Evolutionary conservation across 1,284 basidiomycete genomes (phyloP), one percentile per base, ranked within the genome.

Genomic region (Cryptococcus deneoformans): DNA sequence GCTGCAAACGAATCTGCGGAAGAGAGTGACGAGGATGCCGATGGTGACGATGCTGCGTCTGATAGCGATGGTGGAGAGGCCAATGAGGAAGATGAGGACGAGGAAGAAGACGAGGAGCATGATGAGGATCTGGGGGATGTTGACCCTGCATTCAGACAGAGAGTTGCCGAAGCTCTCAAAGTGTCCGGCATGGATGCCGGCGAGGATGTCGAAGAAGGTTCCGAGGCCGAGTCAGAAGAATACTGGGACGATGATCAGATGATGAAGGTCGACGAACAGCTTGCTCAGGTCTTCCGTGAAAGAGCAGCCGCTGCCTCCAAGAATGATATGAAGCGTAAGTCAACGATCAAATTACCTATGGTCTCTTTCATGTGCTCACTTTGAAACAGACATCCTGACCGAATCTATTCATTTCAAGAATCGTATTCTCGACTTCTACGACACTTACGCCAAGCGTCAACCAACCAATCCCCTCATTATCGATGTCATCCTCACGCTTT

Each of bases 241-340:
- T 79, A 87, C 34, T 88, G 93, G 86, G 89, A 94, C 70, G 95
- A 98, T 71, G 94, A 98, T 47, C 91, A 97, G 79, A 99, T 98
- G 95, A 86, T 97, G 82, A 88, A 89, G 50, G 85, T 98, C 46
- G 95, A 99, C 71, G 90, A 91, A 60, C 90, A 96, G 71, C 84
- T 99, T 6, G 90, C 91, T 5, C 86, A 88, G 57, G 88, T 94
- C 42, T 97, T 99, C 84, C 84, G 84, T 62, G 72, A 79, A 48
- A 85, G 86, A 56, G 77, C 84, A 42, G 57, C 58, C 10, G 56
- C 60, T 11, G 62, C 84, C 58, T 85, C 83, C 69, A 87, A 84
- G 67, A 61, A 56, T 38, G 69, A 70, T 56, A 40, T 67, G 55
- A 73, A 71, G 62, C 63, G 71, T 70, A 60, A 67, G 71, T 68